phyloP scores from a whole-genome alignment of 2,329 filamentous ascomycete species.

The Xylaria sp. region DNA sequence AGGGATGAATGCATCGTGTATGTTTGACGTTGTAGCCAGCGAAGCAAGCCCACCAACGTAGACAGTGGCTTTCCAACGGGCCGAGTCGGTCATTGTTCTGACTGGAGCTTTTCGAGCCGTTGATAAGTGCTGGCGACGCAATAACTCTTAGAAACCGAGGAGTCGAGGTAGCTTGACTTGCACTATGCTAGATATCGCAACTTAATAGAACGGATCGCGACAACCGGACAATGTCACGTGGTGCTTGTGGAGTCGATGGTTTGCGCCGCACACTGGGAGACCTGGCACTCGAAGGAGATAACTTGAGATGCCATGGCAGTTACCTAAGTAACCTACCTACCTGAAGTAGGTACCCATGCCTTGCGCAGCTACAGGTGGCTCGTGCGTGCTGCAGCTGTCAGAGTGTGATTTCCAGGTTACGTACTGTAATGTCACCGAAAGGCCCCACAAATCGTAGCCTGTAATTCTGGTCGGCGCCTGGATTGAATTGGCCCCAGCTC shows the following conservation, averaged over 20 bases:
- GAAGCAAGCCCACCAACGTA: conserved; percentile 89
- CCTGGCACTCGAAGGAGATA: too few relatives aligned
- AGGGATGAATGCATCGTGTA: conserved; percentile 92
- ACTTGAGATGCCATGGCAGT: too few relatives aligned
- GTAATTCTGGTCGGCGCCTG: background rate
- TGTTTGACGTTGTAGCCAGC: conserved; percentile 72
- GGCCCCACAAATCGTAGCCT: conserved; percentile 7
- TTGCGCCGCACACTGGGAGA: background rate
- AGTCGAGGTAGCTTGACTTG: background rate
- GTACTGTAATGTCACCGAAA: background rate
- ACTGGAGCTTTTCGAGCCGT: conserved; percentile 1
- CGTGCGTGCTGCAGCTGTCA: too few relatives aligned
- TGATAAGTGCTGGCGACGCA: background rate
- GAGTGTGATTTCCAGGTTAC: too few relatives aligned
- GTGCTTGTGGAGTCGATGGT: too few relatives aligned
- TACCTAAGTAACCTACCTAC: too few relatives aligned
- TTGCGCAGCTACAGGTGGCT: conserved; percentile 2
- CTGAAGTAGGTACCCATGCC: too few relatives aligned
- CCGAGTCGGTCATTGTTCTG: conserved; percentile 74
- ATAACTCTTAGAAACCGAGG: background rate
- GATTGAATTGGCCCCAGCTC: background rate
- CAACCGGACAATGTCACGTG: conserved; percentile 15
- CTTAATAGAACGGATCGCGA: conserved; percentile 1
- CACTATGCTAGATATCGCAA: background rate
- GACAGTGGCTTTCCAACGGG: conserved; percentile 87